Base-by-base conservation (phyloP, 441 rosid genomes). In the Brassica hybrid region DNA sequence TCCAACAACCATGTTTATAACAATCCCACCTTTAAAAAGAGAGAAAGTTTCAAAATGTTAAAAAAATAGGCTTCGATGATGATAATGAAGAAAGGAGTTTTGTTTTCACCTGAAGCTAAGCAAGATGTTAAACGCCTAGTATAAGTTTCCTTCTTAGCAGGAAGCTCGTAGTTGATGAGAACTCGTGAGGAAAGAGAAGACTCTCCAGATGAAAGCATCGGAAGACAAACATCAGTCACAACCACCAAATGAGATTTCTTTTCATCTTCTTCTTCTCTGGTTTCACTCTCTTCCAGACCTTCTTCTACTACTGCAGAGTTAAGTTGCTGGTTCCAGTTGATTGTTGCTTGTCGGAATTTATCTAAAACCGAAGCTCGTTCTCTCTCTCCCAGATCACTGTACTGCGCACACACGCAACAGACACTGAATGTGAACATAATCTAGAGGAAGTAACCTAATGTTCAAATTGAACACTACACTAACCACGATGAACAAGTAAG, bases 1-100 rank as follows among this genome's bases (percentile, higher is more conserved):
- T 64, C 99, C 97, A 63, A 88, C 96, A 18, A 91, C 96, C 92
- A 95, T 87, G 81, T 95, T 95, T 84, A 95, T 90, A 0, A 87
- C 87, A 76, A 91, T 87, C 69, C 98, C 99, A 89, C 92, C 99
- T 95, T 87, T 36, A 1, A 78, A 79, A 16, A 82, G 19, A 84
- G 23, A 84, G 18, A 48, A 69, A 63, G 7, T 32, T 38, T 36
- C 41, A 71, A 71, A 32, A 45, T 27, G 57, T 70, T 41, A 63
- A 18, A 6, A 38, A 45, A 45, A 13, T 0, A 48, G 54, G 8
- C 7, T 48, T 48, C n/a, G 16, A 13, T 43, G 57, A 75, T 34
- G 72, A 48, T 34, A 69, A 48, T 66, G 19, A 58, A 71, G 12
- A 64, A 58, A 58, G 6, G 11, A 50, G 56, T 19, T 43, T 54